A percentile compares a stretch with the other conserved stretches of the same genome.
These are phyloP conservation scores for Backusella sp. DNA, from an alignment of 192 early-diverging fungal species.

Conservation along the genomic window DNA sequence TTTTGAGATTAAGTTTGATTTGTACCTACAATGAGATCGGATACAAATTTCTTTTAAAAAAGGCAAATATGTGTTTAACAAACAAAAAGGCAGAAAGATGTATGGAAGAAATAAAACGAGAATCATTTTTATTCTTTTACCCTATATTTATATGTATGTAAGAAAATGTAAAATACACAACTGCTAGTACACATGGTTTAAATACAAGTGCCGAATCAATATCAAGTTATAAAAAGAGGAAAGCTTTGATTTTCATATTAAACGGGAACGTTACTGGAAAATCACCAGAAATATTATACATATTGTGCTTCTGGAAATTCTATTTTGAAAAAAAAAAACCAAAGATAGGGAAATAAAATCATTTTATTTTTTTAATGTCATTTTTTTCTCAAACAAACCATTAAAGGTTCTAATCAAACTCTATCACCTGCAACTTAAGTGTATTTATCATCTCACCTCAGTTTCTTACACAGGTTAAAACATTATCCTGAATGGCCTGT, in stretches of 20 bases:
- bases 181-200: background rate
- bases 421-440: conserved; percentile 20
- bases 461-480: conserved; percentile 47
- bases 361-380: background rate
- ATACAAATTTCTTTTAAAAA: background rate
- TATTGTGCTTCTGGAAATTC: background rate
- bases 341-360: background rate
- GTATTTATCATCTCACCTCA: conserved; percentile 55
- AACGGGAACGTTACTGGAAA: too few relatives aligned
- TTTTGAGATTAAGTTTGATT: conserved; percentile 4
- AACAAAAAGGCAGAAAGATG: background rate
- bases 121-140: background rate
- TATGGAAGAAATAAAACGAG: background rate
- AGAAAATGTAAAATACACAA: background rate
- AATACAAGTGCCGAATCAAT: background rate
- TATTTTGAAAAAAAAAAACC: background rate
- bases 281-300: too few relatives aligned
- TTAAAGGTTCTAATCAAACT: conserved; percentile 12
- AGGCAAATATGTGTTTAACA: background rate
- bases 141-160: background rate
- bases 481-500: conserved; percentile 24
- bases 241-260: background rate
- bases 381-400: background rate
- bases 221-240: background rate
- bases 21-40: background rate